phyloP scores from a whole-genome alignment of 2,329 filamentous ascomycete species.

The Mycosphaerella sp. region DNA sequence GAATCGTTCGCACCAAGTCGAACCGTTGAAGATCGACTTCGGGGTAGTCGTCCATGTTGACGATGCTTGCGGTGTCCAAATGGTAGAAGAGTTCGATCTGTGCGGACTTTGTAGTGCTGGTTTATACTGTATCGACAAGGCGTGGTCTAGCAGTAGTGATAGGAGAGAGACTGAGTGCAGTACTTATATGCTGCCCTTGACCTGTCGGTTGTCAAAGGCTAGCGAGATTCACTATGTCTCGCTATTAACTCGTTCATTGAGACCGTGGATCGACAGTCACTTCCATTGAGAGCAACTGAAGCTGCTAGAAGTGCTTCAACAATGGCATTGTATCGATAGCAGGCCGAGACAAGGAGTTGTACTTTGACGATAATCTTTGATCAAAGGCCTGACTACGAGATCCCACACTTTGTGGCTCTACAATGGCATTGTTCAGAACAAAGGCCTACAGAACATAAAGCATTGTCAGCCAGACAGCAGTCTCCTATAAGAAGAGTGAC shows the following conservation, averaged over 20 bases:
- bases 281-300: not conserved
- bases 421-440: not conserved
- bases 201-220: not conserved
- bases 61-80: not conserved
- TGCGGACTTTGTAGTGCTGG: not conserved
- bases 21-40: not conserved
- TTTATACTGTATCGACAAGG: not conserved
- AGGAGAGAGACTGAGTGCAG: not conserved
- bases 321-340: not conserved
- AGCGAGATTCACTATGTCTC: too few relatives aligned
- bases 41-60: not conserved
- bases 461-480: not conserved
- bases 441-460: not conserved
- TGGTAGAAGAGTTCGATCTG: not conserved
- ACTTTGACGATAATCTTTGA: not conserved
- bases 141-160: not conserved
- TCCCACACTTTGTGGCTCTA: not conserved
- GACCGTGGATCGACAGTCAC: too few relatives aligned
- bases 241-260: too few relatives aligned
- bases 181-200: not conserved
- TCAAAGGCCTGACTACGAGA: not conserved
- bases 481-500: not conserved
- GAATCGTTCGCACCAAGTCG: not conserved
- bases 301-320: not conserved
- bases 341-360: too few relatives aligned